phyloP scores from a whole-genome alignment of 1,284 basidiomycete genomes.

The Ceratorhiza oryzae-sativae region DNA sequence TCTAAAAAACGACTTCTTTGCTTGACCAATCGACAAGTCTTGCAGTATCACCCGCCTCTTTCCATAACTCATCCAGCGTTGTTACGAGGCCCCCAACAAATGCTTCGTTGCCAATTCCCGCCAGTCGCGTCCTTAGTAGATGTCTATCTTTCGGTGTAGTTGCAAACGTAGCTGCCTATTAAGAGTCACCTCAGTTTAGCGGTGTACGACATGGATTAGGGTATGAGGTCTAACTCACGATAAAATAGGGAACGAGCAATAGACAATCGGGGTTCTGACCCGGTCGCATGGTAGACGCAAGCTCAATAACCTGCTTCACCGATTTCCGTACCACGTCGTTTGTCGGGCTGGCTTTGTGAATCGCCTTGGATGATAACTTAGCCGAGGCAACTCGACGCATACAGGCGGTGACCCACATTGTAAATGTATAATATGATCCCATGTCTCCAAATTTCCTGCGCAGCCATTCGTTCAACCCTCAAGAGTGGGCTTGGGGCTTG shows the following conservation, averaged over 20 bases:
- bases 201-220: neutral
- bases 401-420: neutral
- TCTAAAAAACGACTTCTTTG: constrained; percentile 2
- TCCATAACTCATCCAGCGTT: constrained; percentile 9
- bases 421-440: constrained; percentile 7
- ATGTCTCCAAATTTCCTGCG: constrained; percentile 36
- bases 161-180: constrained; percentile 20
- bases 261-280: constrained; percentile 27
- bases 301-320: constrained; percentile 5
- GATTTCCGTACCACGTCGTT: constrained; percentile 2
- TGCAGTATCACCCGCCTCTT: neutral
- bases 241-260: constrained; percentile 13
- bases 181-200: neutral
- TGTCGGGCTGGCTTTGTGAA: neutral
- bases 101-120: neutral
- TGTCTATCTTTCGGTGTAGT: neutral
- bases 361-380: neutral
- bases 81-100: neutral
- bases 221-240: constrained; percentile 1
- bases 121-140: neutral
- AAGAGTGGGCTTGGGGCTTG: neutral
- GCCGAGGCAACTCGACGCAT: neutral
- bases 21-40: neutral
- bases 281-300: constrained; percentile 8
- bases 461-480: constrained; percentile 14